Conservation (phyloP, 768 basidiomycete genomes). For the Cyathus striatus region DNA sequence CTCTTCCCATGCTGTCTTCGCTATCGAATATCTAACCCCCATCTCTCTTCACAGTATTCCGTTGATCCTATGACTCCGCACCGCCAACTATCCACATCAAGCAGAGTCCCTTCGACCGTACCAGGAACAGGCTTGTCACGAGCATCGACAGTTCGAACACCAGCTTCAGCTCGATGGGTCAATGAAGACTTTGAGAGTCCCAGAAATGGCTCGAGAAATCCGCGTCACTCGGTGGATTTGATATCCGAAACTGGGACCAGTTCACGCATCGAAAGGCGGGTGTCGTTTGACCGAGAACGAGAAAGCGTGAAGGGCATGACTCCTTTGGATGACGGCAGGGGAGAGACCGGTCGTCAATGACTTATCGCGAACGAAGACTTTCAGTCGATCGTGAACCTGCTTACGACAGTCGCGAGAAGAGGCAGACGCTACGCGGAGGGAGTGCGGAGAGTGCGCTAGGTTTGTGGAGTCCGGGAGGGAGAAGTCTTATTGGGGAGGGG, state of each 20-base stretch:
- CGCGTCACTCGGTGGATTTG: too few relatives aligned
- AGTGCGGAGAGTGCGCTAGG: slow-evolving; percentile 65
- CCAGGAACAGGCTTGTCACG: too few relatives aligned
- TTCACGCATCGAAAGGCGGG: not conserved
- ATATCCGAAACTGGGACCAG: too few relatives aligned
- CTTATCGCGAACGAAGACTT: too few relatives aligned
- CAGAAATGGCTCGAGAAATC: too few relatives aligned
- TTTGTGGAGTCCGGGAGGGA: slow-evolving; percentile 31
- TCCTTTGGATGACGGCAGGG: too few relatives aligned
- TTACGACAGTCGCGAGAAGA: slow-evolving; percentile 32
- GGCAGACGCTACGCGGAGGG: slow-evolving; percentile 57
- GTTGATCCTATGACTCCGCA: not conserved
- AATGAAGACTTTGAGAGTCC: slow-evolving; percentile 18
- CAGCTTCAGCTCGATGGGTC: slow-evolving; percentile 13
- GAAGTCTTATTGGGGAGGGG: slow-evolving; percentile 63
- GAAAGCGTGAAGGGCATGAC: not conserved
- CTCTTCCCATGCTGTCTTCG: slow-evolving; percentile 1
- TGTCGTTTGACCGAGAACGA: not conserved
- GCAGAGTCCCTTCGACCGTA: slow-evolving; percentile 2
- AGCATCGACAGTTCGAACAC: too few relatives aligned
- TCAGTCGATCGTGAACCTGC: too few relatives aligned
- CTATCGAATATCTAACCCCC: not conserved
- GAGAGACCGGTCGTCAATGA: too few relatives aligned
- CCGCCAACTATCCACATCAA: not conserved
- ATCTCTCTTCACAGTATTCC: not conserved